phyloP scores from a whole-genome alignment of 2,329 filamentous ascomycete species.

The Aspergillus quadricinctus region DNA sequence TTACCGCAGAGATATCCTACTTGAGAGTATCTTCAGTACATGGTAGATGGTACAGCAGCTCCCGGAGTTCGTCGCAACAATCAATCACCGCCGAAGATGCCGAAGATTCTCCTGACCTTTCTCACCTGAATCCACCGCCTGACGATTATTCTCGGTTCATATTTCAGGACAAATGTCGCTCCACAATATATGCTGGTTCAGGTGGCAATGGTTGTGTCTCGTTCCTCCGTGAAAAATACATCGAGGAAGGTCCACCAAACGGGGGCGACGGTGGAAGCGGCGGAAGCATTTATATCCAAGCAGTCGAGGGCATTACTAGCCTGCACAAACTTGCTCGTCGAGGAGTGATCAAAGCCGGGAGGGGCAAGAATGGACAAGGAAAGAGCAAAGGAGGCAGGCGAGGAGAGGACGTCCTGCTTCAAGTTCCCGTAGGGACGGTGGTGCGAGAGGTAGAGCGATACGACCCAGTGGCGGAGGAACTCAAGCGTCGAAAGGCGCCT shows the following conservation, averaged over 20 bases:
- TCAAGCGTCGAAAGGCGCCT: conserved; percentile 44
- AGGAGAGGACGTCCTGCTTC: conserved; percentile 81
- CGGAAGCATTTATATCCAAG: conserved; percentile 91
- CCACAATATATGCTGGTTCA: conserved; percentile 71
- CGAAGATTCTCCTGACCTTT: conserved; percentile 23
- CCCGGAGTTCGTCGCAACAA: conserved; percentile 2
- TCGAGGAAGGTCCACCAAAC: conserved; percentile 85
- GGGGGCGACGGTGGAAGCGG: conserved; percentile 91
- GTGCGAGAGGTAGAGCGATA: conserved; percentile 74
- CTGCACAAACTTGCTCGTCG: conserved; percentile 83
- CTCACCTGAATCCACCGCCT: conserved; percentile 73
- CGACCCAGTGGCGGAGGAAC: conserved; percentile 71
- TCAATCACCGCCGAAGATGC: background rate
- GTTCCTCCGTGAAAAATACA: conserved; percentile 85
- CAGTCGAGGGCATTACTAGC: conserved; percentile 83
- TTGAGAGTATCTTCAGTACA: conserved; percentile 4
- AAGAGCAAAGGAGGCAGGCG: conserved; percentile 60
- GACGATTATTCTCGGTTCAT: conserved; percentile 78
- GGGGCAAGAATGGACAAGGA: conserved; percentile 45
- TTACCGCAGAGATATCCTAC: conserved; percentile 7
- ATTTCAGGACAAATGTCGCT: conserved; percentile 80
- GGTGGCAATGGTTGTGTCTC: conserved; percentile 93
- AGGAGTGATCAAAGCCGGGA: conserved; percentile 53
- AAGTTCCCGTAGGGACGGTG: conserved; percentile 89
- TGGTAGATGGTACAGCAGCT: conserved; percentile 23